Evolutionary conservation across 306 rosid species (phyloP), one percentile per base, ranked within the genome.

Genomic region (Myrica gale): DNA sequence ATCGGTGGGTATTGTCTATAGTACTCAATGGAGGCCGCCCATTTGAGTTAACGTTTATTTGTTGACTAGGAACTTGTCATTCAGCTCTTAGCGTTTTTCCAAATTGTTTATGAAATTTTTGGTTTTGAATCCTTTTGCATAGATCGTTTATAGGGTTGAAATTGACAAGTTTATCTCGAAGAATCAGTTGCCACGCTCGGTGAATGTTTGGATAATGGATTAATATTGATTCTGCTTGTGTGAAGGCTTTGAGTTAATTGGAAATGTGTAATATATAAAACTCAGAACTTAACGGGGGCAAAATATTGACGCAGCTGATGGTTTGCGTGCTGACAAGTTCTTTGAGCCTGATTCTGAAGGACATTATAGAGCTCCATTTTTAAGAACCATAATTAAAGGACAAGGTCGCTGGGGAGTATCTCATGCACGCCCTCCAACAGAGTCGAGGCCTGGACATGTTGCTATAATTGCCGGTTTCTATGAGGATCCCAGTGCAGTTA

Each of bases 401-500:
- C 80, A 88, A 74, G 98, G 96, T 62, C 92, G 98, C n/a, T 92
- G 96, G 98, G 98, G 98, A 55, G 95, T 92, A 53, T 92, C 98
- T 56, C 98, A 92, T 81, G 98, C 98, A 73, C 91, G 98, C 73
- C 98, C 98, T 66, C 98, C 98, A 6, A 92, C 98, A 4, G 98
- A 92, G 84, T 92, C 98, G 5, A 88, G 98, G 79, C 98, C 98
- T 19, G 96, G 98, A 37, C 98, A 90, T 78, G 98, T 89, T 76
- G 72, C 98, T 67, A 76, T 92, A 19, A 92, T 92, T 62, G 95
- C 96, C 16, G 98, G 98, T n/a, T 90, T 92, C 78, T 92, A 92
- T 74, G 98, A 92, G 80, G 98, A 92, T 82, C 98, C 98, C 43
- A 92, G 98, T 78, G 98, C 98, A 17, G 98, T 92, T 4, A 89